Evolutionary conservation across 257 asterid genomes (phyloP).

Genomic region (Verbena officinalis): DNA sequence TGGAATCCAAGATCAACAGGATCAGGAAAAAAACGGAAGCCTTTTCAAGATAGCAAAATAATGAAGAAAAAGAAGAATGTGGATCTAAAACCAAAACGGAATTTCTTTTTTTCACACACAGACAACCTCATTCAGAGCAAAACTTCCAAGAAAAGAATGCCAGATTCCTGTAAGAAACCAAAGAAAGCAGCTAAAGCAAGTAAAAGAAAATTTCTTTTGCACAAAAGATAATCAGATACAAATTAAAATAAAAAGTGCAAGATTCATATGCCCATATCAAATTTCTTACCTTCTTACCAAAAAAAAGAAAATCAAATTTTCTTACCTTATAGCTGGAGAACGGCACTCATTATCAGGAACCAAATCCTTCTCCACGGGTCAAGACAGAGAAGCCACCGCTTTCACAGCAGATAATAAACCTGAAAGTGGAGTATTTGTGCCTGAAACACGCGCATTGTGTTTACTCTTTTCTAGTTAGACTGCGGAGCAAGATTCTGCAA

Average conservation of each 20-base stretch:
- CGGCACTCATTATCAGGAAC: conserved; percentile 35
- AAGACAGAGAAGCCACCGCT: conserved; percentile 19
- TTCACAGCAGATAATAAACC: conserved; percentile 35
- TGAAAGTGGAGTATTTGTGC: conserved; percentile 32
- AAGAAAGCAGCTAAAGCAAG: conserved; percentile 25
- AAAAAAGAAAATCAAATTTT: conserved; percentile 19
- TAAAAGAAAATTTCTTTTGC: conserved; percentile 21
- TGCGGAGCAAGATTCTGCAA: conserved; percentile 25
- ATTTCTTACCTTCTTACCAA: too few relatives aligned
- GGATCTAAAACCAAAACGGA: conserved; percentile 36
- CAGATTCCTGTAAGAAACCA: conserved; percentile 8
- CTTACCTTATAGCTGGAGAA: conserved; percentile 35
- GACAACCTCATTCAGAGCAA: background rate
- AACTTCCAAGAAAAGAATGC: conserved; percentile 18
- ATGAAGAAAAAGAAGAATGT: too few relatives aligned
- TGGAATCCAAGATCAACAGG: background rate
- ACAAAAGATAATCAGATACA: background rate
- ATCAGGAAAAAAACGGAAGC: background rate
- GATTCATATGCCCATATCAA: conserved; percentile 14
- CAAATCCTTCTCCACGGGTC: background rate
- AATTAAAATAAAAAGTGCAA: conserved; percentile 3
- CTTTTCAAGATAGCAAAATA: background rate
- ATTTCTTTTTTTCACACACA: conserved; percentile 15
- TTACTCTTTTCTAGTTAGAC: conserved; percentile 15
- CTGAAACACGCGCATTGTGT: conserved; percentile 40